Evolutionary conservation across 1,284 basidiomycete genomes (phyloP).

Genomic region (Vanrija pseudolonga): DNA sequence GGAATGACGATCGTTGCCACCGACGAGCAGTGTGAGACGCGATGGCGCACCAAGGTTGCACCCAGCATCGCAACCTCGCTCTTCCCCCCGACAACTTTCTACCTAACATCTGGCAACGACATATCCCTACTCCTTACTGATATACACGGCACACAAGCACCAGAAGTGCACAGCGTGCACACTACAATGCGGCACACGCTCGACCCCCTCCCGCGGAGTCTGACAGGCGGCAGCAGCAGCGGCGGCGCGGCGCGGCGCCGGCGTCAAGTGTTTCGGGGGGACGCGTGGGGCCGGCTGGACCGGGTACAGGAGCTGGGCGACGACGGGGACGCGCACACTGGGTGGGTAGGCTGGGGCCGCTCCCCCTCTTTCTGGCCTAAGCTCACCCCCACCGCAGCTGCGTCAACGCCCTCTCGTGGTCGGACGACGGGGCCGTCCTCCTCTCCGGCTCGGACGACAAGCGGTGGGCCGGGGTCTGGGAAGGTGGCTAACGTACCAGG

Average conservation of each 20-base stretch:
- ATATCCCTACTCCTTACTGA: too few relatives aligned
- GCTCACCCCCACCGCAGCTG: constrained; percentile 49
- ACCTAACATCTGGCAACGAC: too few relatives aligned
- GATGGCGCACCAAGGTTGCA: not conserved
- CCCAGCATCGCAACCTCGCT: too few relatives aligned
- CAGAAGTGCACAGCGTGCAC: not conserved
- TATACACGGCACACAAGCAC: not conserved
- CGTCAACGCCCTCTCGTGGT: constrained; percentile 83
- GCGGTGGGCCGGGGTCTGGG: constrained; percentile 57
- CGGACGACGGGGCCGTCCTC: constrained; percentile 65
- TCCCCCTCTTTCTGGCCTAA: too few relatives aligned
- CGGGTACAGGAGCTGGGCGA: constrained; percentile 39
- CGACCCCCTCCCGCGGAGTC: constrained; percentile 1
- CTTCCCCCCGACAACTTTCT: too few relatives aligned
- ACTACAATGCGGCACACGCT: not conserved
- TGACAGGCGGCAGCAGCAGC: too few relatives aligned
- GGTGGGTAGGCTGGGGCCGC: too few relatives aligned
- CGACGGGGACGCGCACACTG: constrained; percentile 29
- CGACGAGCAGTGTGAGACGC: not conserved
- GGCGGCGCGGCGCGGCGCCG: not conserved
- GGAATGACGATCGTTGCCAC: not conserved
- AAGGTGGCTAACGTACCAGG: constrained; percentile 43
- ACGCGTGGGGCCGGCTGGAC: constrained; percentile 35
- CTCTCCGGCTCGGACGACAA: constrained; percentile 79
- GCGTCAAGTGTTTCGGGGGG: constrained; percentile 4